phyloP scores from a whole-genome alignment of 352 stramenopile species.

The Aphanomyces euteiches region DNA sequence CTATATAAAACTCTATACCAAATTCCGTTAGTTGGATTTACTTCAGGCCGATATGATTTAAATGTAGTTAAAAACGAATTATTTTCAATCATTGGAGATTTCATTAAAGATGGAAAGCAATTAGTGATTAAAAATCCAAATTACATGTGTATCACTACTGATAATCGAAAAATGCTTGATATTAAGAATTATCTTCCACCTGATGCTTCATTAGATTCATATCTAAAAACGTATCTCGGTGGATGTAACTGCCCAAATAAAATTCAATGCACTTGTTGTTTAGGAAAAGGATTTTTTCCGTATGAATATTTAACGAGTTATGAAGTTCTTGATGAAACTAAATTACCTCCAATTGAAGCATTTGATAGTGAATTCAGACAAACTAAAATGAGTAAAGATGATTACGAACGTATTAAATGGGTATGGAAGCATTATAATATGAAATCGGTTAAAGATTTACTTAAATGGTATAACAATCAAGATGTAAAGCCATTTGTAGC shows the following conservation, averaged over 20 bases:
- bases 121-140: not conserved
- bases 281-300: constrained; percentile 14
- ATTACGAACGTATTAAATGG: constrained; percentile 37
- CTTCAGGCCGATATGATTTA: not conserved
- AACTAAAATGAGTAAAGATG: constrained; percentile 32
- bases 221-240: not conserved
- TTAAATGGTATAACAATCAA: constrained; percentile 44
- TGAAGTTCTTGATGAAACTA: not conserved
- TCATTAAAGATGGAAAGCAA: not conserved
- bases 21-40: not conserved
- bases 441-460: constrained; percentile 38
- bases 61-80: constrained; percentile 7
- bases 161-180: not conserved
- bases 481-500: constrained; percentile 38
- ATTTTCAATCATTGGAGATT: not conserved
- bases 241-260: not conserved
- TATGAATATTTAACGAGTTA: constrained; percentile 13
- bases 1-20: no score
- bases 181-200: constrained; percentile 5
- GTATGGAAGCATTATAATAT: constrained; percentile 39
- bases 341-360: constrained; percentile 25
- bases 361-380: not conserved
- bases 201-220: not conserved
- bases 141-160: not conserved
- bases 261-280: not conserved